These are phyloP conservation scores for Chrysosphaeria jannelii DNA, from an alignment of 2,329 filamentous ascomycete genomes.

Conservation along the genomic window DNA sequence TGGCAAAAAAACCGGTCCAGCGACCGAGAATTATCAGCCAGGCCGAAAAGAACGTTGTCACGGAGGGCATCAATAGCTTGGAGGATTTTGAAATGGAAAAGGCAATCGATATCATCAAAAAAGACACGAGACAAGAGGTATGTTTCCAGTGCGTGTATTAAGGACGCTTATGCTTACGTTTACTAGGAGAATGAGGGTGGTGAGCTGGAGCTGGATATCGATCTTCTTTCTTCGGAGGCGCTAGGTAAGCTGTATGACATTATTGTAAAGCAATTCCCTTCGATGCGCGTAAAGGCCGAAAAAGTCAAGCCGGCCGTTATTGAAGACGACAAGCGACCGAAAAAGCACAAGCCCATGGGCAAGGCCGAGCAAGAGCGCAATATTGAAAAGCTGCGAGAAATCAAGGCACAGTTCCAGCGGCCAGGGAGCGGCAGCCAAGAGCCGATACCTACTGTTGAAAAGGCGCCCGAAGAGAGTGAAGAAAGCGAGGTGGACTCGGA, in stretches of 20 bases:
- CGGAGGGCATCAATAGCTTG: conserved; percentile 54
- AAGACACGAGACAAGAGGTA: conserved; percentile 47
- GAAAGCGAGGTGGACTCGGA: conserved; percentile 15
- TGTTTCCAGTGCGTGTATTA: conserved; percentile 5
- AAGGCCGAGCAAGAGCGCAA: conserved; percentile 39
- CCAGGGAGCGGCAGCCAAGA: conserved; percentile 17
- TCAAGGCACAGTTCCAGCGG: conserved; percentile 19
- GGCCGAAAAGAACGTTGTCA: conserved; percentile 75
- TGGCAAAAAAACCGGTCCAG: conserved; percentile 8
- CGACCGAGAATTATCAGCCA: conserved; percentile 35
- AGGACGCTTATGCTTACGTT: background rate
- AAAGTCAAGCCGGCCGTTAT: conserved; percentile 20
- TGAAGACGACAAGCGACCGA: too few species aligned
- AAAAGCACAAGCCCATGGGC: conserved; percentile 54
- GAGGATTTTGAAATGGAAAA: conserved; percentile 47
- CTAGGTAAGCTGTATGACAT: conserved; percentile 20
- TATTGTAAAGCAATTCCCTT: conserved; percentile 11
- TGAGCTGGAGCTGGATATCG: conserved; percentile 28
- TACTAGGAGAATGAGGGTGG: conserved; percentile 24
- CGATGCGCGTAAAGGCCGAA: conserved; percentile 9
- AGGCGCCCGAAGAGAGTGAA: conserved; percentile 13
- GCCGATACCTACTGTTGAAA: conserved; percentile 11
- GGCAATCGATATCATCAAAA: conserved; percentile 72
- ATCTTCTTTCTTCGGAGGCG: conserved; percentile 23
- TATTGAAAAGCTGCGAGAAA: conserved; percentile 29